Evolutionary conservation across 2,329 filamentous ascomycete species (phyloP), one percentile per base, ranked within the genome.

Genomic region (Penicillium sp.): DNA sequence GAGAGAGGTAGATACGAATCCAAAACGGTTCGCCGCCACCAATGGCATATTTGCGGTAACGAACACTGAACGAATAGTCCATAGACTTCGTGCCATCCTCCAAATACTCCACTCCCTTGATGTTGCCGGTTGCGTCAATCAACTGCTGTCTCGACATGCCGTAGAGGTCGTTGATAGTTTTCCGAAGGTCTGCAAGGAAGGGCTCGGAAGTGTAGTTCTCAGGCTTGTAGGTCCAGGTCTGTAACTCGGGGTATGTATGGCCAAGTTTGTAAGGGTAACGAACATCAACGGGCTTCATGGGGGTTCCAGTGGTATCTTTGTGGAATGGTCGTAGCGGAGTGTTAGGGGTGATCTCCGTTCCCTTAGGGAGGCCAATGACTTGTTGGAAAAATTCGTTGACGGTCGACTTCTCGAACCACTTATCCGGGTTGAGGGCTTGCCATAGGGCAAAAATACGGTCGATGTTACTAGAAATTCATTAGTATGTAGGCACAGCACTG

Each of bases 371-470:
- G 19, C 48, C 48, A 39, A 50, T 50, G 14, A 35, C 24, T n/a
- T 41, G 7, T 22, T 50, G 48, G 48, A 50, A 50, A 10, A 50
- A 50, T 5, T 19, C 16, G 22, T 50, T 50, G 33, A 50, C 48
- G 19, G 22, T 35, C 22, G 75, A 90, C 65, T 51, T 79, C 82
- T 9, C 75, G 63, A 60, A 83, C 81, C 1, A 93, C 35, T 82
- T 82, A 14, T 84, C 76, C 0, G 88, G 88, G 61, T 93, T 83
- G 9, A 93, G 73, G 0, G 81, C 77, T 74, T 93, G 90, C 89
- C 89, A 95, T 58, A 95, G 82, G 27, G 89, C 84, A 60, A 91
- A 85, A 31, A 90, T 73, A 4, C 90, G 84, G 68, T 95, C 90
- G 7, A 90, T 82, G 73, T 57, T 57, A 53, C 55, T 57, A 21